A percentile compares a stretch with the other conserved stretches of the same genome.
These are phyloP conservation scores for Curvularia spicifera DNA, from an alignment of 2,329 filamentous ascomycete genomes.

Conservation along the genomic window DNA sequence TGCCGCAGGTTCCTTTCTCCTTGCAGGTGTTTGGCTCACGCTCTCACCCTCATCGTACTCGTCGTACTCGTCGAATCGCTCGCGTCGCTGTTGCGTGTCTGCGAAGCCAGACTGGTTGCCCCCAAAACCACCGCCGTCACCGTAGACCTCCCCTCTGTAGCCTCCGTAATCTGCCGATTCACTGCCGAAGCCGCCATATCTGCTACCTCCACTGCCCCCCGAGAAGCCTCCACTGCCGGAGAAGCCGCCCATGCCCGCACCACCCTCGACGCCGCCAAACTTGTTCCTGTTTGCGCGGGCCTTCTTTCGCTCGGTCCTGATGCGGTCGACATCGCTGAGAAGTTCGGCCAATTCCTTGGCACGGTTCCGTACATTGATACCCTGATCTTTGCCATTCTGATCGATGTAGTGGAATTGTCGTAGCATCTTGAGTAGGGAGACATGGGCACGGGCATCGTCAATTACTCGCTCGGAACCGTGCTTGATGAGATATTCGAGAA, in stretches of 20 bases:
- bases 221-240: slow-evolving; percentile 54
- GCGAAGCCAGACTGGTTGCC: slow-evolving; percentile 73
- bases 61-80: slow-evolving; percentile 95
- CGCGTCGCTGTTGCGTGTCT: slow-evolving; percentile 67
- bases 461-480: slow-evolving; percentile 97
- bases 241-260: slow-evolving; percentile 63
- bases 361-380: slow-evolving; percentile 94
- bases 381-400: slow-evolving; percentile 95
- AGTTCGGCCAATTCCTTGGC: slow-evolving; percentile 95
- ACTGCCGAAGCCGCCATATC: slow-evolving; percentile 92
- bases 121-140: slow-evolving; percentile 94
- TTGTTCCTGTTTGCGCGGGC: slow-evolving; percentile 89
- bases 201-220: slow-evolving; percentile 57
- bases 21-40: slow-evolving; percentile 56
- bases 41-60: slow-evolving; percentile 83
- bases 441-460: slow-evolving; percentile 92
- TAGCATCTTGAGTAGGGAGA: slow-evolving; percentile 96
- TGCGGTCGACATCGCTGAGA: slow-evolving; percentile 88
- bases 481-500: slow-evolving; percentile 97
- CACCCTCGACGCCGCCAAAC: slow-evolving; percentile 92
- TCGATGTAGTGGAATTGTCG: slow-evolving; percentile 98
- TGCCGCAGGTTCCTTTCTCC: slow-evolving; percentile 56
- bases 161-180: slow-evolving; percentile 64
- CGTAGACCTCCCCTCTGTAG: slow-evolving; percentile 80
- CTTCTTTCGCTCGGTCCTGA: slow-evolving; percentile 80